Percentiles rank a stretch among this genome's conserved stretches.
Conservation (phyloP, 768 basidiomycete genomes). For the Termitomyces eurrhizus region DNA sequence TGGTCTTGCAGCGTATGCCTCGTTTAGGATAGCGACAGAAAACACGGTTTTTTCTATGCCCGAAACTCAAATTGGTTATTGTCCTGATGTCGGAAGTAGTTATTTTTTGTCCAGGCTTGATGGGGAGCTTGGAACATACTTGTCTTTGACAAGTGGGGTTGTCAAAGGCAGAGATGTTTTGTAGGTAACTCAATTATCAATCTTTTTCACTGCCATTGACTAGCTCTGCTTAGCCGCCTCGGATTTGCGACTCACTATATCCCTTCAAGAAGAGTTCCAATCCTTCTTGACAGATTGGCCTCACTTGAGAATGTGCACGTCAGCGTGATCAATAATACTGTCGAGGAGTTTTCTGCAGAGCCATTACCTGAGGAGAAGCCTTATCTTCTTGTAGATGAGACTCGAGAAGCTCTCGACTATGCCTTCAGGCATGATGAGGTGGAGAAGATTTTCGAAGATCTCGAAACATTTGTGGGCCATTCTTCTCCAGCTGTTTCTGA, state of each 20-base stretch:
- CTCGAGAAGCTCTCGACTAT: conserved; percentile 74
- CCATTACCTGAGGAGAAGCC: conserved; percentile 52
- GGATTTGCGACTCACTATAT: conserved; percentile 95
- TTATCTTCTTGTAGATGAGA: conserved; percentile 51
- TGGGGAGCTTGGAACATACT: conserved; percentile 91
- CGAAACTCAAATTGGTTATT: conserved; percentile 89
- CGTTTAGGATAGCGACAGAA: conserved; percentile 92
- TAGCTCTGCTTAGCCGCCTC: conserved; percentile 55
- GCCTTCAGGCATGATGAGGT: conserved; percentile 74
- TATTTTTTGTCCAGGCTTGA: conserved; percentile 89
- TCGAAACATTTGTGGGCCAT: conserved; percentile 40
- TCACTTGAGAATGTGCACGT: conserved; percentile 43
- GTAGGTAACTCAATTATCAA: conserved; percentile 42
- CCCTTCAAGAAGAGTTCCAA: conserved; percentile 68
- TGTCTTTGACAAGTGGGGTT: conserved; percentile 75
- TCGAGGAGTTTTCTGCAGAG: conserved; percentile 74
- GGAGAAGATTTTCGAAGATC: conserved; percentile 59
- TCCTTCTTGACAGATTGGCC: conserved; percentile 65
- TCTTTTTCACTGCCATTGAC: conserved; percentile 1
- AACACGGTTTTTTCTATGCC: conserved; percentile 94
- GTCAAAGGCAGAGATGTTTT: conserved; percentile 81
- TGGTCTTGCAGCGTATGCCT: conserved; percentile 79
- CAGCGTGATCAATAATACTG: conserved; percentile 45
- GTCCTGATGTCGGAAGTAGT: conserved; percentile 90
- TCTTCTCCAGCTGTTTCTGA: conserved; percentile 43